phyloP scores from a whole-genome alignment of 2,329 filamentous ascomycete species.

The Fusarium concolor region DNA sequence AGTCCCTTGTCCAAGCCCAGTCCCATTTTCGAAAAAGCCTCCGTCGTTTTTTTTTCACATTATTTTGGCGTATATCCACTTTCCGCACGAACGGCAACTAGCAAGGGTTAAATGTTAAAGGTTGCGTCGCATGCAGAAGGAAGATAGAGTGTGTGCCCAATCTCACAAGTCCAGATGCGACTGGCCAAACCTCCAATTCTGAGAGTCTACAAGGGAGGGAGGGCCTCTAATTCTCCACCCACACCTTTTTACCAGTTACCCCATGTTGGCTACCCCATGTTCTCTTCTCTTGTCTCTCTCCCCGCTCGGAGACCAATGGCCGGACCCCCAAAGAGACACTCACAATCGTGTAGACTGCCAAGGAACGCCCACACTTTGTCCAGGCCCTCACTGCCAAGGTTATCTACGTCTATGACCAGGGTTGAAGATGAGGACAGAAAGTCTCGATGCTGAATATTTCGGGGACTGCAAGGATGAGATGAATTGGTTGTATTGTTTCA shows the following conservation, averaged over 20 bases:
- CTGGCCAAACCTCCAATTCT: slow-evolving; percentile 20
- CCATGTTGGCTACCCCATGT: slow-evolving; percentile 30
- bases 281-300: not conserved
- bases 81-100: slow-evolving; percentile 41
- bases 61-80: slow-evolving; percentile 5
- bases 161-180: slow-evolving; percentile 8
- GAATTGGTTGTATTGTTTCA: slow-evolving; percentile 31
- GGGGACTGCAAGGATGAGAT: slow-evolving; percentile 3
- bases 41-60: slow-evolving; percentile 27
- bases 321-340: slow-evolving; percentile 34
- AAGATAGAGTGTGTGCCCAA: slow-evolving; percentile 22
- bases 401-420: not conserved
- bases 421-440: not conserved
- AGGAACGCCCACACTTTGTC: slow-evolving; percentile 21
- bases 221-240: slow-evolving; percentile 9
- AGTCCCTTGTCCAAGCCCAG: slow-evolving; percentile 13
- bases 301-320: slow-evolving; percentile 38
- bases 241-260: slow-evolving; percentile 12
- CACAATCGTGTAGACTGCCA: slow-evolving; percentile 7
- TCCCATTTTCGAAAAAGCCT: slow-evolving; percentile 29
- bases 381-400: slow-evolving; percentile 22
- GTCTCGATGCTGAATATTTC: slow-evolving; percentile 35
- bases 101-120: slow-evolving; percentile 24
- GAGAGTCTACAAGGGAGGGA: not conserved
- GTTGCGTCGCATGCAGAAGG: slow-evolving; percentile 7